These are phyloP conservation scores for Acmispon strigosus DNA, from an alignment of 306 rosid species.

Conservation along the genomic window DNA sequence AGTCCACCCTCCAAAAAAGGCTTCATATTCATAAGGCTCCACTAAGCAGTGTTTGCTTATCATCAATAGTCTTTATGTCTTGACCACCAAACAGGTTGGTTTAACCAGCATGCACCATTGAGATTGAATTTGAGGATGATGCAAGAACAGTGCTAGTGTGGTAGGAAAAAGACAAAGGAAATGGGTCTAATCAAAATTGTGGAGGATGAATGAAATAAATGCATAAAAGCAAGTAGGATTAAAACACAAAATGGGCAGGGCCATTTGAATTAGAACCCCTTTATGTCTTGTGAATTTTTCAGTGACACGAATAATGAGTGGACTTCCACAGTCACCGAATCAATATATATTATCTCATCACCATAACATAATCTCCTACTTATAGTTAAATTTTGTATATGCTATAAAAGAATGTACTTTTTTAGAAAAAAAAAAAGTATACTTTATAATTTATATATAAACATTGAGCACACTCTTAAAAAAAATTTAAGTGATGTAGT, in stretches of 20 bases:
- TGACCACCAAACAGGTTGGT: background rate
- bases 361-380: conserved; percentile 4
- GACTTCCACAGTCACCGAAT: conserved; percentile 37
- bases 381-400: background rate
- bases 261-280: background rate
- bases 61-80: background rate
- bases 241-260: background rate
- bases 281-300: background rate
- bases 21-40: conserved; percentile 33
- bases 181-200: conserved; percentile 9
- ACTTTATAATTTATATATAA: background rate
- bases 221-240: background rate
- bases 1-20: conserved; percentile 15
- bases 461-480: background rate
- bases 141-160: conserved; percentile 7
- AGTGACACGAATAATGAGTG: conserved; percentile 30
- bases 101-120: too few species aligned
- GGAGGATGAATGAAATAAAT: conserved; percentile 10
- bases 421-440: too few species aligned
- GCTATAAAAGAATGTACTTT: background rate
- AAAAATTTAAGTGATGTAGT: too few species aligned
- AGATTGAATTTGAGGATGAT: background rate
- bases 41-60: conserved; percentile 23
- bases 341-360: conserved; percentile 30
- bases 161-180: conserved; percentile 1